phyloP scores from a whole-genome alignment of 345 rosid genomes.

The Capsella bursapastoris region DNA sequence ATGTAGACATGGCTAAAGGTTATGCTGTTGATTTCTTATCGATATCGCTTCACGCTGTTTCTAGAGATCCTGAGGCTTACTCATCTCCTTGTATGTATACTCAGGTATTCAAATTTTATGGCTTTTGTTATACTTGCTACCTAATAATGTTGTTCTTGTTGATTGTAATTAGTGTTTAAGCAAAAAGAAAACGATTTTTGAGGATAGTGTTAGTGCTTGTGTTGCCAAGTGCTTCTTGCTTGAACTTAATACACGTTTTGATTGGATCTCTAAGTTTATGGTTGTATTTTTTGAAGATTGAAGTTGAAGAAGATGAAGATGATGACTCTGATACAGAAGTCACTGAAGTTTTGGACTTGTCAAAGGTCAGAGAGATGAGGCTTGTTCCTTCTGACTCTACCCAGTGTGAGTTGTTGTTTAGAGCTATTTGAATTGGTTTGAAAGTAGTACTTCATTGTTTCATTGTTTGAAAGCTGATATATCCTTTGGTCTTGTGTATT shows the following conservation, averaged over 20 bases:
- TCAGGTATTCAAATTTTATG: slow-evolving; percentile 54
- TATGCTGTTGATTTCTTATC: slow-evolving; percentile 88
- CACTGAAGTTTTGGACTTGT: slow-evolving; percentile 57
- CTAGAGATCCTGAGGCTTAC: slow-evolving; percentile 87
- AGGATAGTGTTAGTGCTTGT: not conserved
- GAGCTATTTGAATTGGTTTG: not conserved
- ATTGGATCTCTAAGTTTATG: slow-evolving; percentile 4
- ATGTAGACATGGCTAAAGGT: slow-evolving; percentile 69
- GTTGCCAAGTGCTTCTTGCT: slow-evolving; percentile 11
- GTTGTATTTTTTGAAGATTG: slow-evolving; percentile 58
- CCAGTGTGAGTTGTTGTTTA: slow-evolving; percentile 57
- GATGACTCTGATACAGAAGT: slow-evolving; percentile 70
- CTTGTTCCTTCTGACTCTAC: slow-evolving; percentile 85
- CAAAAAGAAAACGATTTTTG: not conserved
- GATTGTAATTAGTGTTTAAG: not conserved
- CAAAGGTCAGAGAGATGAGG: slow-evolving; percentile 86
- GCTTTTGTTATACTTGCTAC: not conserved
- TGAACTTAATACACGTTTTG: not conserved
- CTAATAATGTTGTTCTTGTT: not conserved
- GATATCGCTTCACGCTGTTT: slow-evolving; percentile 86
- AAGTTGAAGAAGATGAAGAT: slow-evolving; percentile 63
- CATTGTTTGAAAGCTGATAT: not conserved
- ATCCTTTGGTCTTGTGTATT: slow-evolving; percentile 34
- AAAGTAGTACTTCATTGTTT: slow-evolving; percentile 5
- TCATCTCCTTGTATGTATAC: slow-evolving; percentile 86